Conservation (phyloP, 1,284 basidiomycete species). For the Microbotryum intermedium region DNA sequence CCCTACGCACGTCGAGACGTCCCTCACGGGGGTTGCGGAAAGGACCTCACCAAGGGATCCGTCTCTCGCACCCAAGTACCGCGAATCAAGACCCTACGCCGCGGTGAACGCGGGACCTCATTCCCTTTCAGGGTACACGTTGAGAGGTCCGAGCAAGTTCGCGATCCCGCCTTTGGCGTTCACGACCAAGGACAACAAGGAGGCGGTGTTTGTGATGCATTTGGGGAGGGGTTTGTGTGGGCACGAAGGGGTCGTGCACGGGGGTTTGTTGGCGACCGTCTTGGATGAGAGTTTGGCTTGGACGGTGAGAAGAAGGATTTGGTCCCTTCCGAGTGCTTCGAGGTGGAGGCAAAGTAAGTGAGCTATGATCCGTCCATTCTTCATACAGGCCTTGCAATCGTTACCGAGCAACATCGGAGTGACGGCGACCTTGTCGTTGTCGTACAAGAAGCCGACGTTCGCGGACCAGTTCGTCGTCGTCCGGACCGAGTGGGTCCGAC, state of each 20-base stretch:
- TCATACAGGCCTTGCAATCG: constrained; percentile 62
- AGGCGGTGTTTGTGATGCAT: constrained; percentile 64
- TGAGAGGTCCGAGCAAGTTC: constrained; percentile 75
- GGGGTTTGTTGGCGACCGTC: constrained; percentile 80
- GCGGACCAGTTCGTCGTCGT: constrained; percentile 59
- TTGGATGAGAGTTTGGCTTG: constrained; percentile 79
- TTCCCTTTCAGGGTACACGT: constrained; percentile 71
- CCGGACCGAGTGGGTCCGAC: constrained; percentile 54
- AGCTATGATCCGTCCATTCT: background rate
- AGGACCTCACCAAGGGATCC: background rate
- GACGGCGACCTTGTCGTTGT: constrained; percentile 53
- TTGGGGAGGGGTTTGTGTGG: constrained; percentile 75
- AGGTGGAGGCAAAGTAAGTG: no score
- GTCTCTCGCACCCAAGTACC: constrained; percentile 2
- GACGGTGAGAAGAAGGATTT: constrained; percentile 49
- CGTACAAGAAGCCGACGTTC: constrained; percentile 38
- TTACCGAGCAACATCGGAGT: constrained; percentile 86
- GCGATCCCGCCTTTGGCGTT: constrained; percentile 68
- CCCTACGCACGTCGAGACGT: background rate
- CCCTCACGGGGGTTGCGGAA: background rate
- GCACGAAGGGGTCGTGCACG: constrained; percentile 58
- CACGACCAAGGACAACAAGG: constrained; percentile 62
- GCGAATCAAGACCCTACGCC: constrained; percentile 28
- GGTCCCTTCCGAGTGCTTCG: background rate
- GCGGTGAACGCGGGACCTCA: constrained; percentile 43